Percentiles rank a stretch among this genome's conserved stretches.
Conservation (phyloP, 1,284 basidiomycete genomes). For the Ganoderma resinaceum region DNA sequence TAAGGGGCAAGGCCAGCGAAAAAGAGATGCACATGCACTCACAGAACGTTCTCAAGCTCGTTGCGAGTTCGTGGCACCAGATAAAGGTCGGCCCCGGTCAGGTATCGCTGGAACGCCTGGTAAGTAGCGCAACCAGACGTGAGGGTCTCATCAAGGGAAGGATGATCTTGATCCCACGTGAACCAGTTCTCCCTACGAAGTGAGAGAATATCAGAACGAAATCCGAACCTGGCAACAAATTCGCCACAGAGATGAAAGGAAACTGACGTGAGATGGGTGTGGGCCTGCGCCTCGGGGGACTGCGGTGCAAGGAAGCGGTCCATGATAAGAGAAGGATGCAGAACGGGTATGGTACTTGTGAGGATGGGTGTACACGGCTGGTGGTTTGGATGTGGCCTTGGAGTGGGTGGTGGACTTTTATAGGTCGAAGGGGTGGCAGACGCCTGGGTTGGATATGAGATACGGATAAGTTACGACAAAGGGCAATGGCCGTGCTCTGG, state of each 20-base stretch:
- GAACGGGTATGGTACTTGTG: constrained; percentile 11
- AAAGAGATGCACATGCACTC: constrained; percentile 40
- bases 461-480: constrained; percentile 28
- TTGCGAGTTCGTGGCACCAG: constrained; percentile 66
- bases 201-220: constrained; percentile 25
- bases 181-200: constrained; percentile 65
- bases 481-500: neutral
- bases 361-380: constrained; percentile 9
- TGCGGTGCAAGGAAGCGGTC: constrained; percentile 76
- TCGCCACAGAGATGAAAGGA: constrained; percentile 13
- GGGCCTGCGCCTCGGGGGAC: constrained; percentile 75
- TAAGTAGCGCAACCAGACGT: constrained; percentile 67
- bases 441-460: constrained; percentile 19
- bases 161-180: constrained; percentile 71
- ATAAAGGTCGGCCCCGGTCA: constrained; percentile 63
- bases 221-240: neutral
- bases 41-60: constrained; percentile 79
- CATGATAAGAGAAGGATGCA: constrained; percentile 47
- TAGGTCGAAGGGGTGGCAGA: constrained; percentile 12
- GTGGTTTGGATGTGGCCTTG: constrained; percentile 2
- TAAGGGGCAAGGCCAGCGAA: constrained; percentile 19
- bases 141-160: constrained; percentile 73
- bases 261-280: constrained; percentile 71
- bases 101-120: constrained; percentile 48
- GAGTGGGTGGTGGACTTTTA: constrained; percentile 24